Conservation (phyloP, 2,329 filamentous ascomycete genomes). For the Arthrobotrys pseudoclavata region DNA sequence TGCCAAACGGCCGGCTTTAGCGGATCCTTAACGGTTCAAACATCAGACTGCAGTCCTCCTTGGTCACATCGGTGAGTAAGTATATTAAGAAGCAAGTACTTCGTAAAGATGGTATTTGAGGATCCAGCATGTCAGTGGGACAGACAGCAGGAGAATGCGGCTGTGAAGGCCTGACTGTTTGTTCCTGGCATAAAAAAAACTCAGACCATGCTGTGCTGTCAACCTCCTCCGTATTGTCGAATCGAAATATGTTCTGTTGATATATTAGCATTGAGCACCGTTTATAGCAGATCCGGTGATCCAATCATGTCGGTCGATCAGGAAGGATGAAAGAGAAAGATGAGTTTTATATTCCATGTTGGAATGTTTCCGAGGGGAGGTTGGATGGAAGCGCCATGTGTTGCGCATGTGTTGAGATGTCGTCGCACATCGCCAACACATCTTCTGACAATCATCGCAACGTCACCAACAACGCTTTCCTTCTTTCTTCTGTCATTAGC, state of each 20-base stretch:
- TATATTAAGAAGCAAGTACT: not conserved
- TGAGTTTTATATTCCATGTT: constrained; percentile 1
- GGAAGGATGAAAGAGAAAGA: not conserved
- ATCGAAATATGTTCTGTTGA: too few relatives aligned
- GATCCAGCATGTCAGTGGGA: not conserved
- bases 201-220: not conserved
- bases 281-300: too few relatives aligned
- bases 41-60: not conserved
- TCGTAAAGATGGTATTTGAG: not conserved
- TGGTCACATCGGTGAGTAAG: not conserved
- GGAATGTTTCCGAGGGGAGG: not conserved
- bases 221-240: not conserved
- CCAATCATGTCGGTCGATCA: not conserved
- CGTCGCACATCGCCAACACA: constrained; percentile 35
- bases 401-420: constrained; percentile 40
- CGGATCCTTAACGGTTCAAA: constrained; percentile 4
- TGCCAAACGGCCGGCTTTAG: not conserved
- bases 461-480: constrained; percentile 11
- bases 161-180: constrained; percentile 14
- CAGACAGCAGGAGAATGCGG: not conserved
- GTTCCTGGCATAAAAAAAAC: not conserved
- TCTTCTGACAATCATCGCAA: constrained; percentile 1
- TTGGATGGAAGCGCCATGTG: constrained; percentile 17
- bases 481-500: not conserved
- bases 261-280: not conserved